These are phyloP conservation scores for Baorangia bicolor DNA, from an alignment of 768 basidiomycete species.

Conservation along the genomic window DNA sequence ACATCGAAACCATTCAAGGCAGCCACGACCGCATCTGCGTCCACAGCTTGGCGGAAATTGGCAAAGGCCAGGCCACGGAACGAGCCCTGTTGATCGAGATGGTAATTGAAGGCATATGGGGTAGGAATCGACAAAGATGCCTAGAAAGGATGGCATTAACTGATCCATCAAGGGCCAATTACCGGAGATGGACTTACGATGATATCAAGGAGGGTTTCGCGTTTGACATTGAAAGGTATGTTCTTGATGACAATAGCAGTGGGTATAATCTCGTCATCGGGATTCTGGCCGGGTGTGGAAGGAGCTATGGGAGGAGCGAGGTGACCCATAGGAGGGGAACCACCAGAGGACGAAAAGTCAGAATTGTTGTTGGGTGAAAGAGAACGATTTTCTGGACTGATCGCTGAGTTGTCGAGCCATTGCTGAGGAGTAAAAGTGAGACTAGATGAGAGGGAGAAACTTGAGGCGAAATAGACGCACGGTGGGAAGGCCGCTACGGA, in stretches of 20 bases:
- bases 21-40: conserved; percentile 94
- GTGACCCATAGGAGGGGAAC: conserved; percentile 64
- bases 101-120: conserved; percentile 99
- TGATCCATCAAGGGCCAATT: conserved; percentile 1
- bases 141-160: conserved; percentile 39
- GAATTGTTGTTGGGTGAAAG: conserved; percentile 86
- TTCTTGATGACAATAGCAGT: conserved; percentile 99
- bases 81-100: conserved; percentile 92
- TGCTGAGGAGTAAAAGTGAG: conserved; percentile 50
- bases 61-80: conserved; percentile 98
- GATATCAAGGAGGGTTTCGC: conserved; percentile 93
- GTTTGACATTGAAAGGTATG: conserved; percentile 98
- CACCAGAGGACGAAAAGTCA: conserved; percentile 85
- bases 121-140: conserved; percentile 91
- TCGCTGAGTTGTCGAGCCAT: conserved; percentile 71
- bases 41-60: conserved; percentile 88
- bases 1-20: conserved; percentile 97
- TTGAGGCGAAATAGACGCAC: conserved; percentile 44
- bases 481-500: conserved; percentile 68
- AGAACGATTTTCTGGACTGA: conserved; percentile 66
- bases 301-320: conserved; percentile 46
- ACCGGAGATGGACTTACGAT: conserved; percentile 62
- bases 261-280: conserved; percentile 93
- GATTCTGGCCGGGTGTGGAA: conserved; percentile 48
- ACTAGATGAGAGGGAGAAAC: conserved; percentile 20